These are phyloP conservation scores for Phytophthora capsici DNA, from an alignment of 352 stramenopile species.

Conservation along the genomic window DNA sequence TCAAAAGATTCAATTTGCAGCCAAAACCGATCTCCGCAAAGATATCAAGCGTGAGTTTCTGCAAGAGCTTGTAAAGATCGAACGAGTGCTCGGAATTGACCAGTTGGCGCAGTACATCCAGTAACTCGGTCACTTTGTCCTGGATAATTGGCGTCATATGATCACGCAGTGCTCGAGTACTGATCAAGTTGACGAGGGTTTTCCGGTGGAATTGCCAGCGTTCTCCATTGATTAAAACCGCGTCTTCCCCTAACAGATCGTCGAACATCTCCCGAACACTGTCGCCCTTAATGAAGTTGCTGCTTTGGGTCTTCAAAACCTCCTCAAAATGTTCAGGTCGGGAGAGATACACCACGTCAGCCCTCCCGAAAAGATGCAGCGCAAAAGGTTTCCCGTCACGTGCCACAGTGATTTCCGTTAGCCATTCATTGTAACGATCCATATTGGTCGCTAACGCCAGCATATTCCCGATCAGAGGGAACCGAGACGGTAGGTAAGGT, in stretches of 20 bases:
- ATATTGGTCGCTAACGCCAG: neutral
- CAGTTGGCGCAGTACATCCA: slow-evolving; percentile 6
- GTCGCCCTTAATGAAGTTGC: slow-evolving; percentile 15
- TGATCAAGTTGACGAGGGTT: slow-evolving; percentile 84
- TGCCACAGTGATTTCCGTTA: neutral
- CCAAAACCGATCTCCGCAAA: slow-evolving; percentile 69
- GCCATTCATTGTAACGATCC: neutral
- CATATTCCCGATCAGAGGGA: neutral
- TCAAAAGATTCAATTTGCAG: slow-evolving; percentile 37
- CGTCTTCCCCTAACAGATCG: slow-evolving; percentile 64
- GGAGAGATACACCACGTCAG: slow-evolving; percentile 6
- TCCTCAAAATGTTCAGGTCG: slow-evolving; percentile 16
- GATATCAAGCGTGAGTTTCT: slow-evolving; percentile 51
- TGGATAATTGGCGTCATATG: slow-evolving; percentile 47
- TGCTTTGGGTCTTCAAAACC: slow-evolving; percentile 8
- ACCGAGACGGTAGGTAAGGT: neutral
- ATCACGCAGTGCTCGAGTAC: slow-evolving; percentile 45
- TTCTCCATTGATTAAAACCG: slow-evolving; percentile 61
- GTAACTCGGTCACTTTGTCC: slow-evolving; percentile 17
- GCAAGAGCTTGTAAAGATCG: slow-evolving; percentile 29
- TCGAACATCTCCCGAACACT: slow-evolving; percentile 7
- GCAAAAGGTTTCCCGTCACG: slow-evolving; percentile 11
- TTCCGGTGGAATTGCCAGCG: slow-evolving; percentile 73
- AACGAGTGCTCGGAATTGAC: slow-evolving; percentile 5
- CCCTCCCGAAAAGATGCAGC: slow-evolving; percentile 11